A percentile compares a stretch with the other conserved stretches of the same genome.
Conservation (phyloP, 2,329 filamentous ascomycete genomes). For the Fusarium foetens region DNA sequence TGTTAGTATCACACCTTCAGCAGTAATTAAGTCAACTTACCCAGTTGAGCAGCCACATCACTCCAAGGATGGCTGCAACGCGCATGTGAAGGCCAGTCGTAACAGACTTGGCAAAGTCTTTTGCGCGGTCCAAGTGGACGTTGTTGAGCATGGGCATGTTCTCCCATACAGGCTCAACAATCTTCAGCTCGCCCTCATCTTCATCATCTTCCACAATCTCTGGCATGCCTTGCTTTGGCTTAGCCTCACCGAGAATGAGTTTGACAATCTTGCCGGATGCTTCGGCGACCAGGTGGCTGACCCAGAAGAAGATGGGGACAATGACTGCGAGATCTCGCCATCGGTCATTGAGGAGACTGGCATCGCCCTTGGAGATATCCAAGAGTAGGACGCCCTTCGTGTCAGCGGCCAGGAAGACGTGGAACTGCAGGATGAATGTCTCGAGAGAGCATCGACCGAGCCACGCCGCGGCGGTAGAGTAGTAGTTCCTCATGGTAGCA, state of each 20-base stretch:
- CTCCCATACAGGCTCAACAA: conserved; percentile 35
- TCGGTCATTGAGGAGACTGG: conserved; percentile 39
- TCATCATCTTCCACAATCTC: conserved; percentile 14
- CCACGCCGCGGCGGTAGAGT: conserved; percentile 58
- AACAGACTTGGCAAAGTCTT: conserved; percentile 1
- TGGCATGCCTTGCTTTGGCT: neutral
- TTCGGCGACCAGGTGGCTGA: conserved; percentile 42
- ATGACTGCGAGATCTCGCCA: conserved; percentile 43
- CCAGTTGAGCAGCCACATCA: conserved; percentile 43
- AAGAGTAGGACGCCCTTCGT: conserved; percentile 60
- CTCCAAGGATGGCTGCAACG: conserved; percentile 24
- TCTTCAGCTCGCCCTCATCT: conserved; percentile 36
- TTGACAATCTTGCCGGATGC: conserved; percentile 43
- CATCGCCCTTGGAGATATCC: conserved; percentile 41
- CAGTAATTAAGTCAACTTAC: conserved; percentile 4
- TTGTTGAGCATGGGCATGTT: conserved; percentile 15
- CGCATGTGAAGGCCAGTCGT: conserved; percentile 18
- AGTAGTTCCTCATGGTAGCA: conserved; percentile 27
- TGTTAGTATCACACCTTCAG: neutral
- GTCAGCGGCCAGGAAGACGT: conserved; percentile 70
- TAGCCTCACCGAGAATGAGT: conserved; percentile 30
- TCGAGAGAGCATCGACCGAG: conserved; percentile 68
- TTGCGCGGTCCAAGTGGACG: conserved; percentile 8
- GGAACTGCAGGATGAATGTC: conserved; percentile 68
- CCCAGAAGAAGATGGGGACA: conserved; percentile 45